Evolutionary conservation across 176 grass and related monocot species (phyloP), one percentile per base, ranked within the genome.

Genomic region (Aegilops longissima): DNA sequence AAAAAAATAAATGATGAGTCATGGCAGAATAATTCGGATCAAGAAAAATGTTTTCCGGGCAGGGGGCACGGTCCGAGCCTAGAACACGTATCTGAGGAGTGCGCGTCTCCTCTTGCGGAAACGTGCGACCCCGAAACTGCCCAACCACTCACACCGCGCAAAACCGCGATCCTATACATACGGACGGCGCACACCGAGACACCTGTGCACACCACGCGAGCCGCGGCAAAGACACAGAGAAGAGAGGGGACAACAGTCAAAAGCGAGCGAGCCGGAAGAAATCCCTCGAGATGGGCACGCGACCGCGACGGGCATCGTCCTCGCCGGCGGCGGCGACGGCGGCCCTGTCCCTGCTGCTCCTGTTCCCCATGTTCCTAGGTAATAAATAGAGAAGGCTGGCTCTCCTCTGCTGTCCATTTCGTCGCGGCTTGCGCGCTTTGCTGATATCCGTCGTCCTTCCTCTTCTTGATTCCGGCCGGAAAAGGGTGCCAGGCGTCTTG

Each of bases 361-460:
- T 91, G 8, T 14, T 85, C 38, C 24, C 82, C 77, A 2, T 61
- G 30, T 29, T 91, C 6, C 24, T 77, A 42, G 42, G 85, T 91
- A 62, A 58, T 20, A 2, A 59, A 30, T 24, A 30, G 27, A 27
- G 27, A 27, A 68, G 33, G 0, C 34, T 21, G 77, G 4, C 49
- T 2, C 73, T 42, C 7, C 4, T 45, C 25, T 1, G 24, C 7
- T 14, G 42, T 75, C 42, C 42, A 51, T 76, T 47, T 74, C 21
- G n/a, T 12, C 36, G 34, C 2, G 17, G 35, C 17, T 20, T 35
- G 21, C 39, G 11, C 39, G 71, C 36, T 45, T 4, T 34, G 66
- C 9, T 35, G 27, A 38, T 20, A 40, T 14, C 14, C 6, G 75
- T 31, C 14, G 75, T 31, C 31, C 27, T n/a, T 54, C 5, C 51